These are phyloP conservation scores for Fomes fomentarius DNA, from an alignment of 1,284 basidiomycete species.

Conservation along the genomic window DNA sequence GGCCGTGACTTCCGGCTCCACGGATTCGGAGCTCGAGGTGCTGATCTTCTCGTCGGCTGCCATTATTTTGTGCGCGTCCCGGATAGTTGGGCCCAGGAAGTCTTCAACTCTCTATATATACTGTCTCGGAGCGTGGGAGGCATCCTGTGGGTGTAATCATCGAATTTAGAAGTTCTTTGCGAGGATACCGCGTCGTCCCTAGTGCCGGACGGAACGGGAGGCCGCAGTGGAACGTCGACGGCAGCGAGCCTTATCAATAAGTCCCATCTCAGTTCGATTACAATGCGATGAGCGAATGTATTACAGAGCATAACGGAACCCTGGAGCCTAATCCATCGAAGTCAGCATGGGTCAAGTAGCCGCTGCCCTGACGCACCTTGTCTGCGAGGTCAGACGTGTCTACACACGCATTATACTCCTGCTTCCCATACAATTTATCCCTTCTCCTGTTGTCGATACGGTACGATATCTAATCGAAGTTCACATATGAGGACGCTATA, in stretches of 20 bases:
- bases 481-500: background rate
- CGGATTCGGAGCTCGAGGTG: background rate
- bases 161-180: too few relatives aligned
- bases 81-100: background rate
- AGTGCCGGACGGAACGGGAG: too few relatives aligned
- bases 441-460: slow-evolving; percentile 61
- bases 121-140: background rate
- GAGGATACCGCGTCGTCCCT: too few relatives aligned
- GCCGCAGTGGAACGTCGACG: too few relatives aligned
- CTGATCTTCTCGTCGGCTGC: background rate
- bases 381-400: slow-evolving; percentile 72
- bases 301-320: background rate
- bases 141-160: background rate
- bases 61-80: background rate
- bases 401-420: slow-evolving; percentile 50
- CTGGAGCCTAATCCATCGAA: background rate
- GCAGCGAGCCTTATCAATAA: too few relatives aligned
- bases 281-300: too few relatives aligned
- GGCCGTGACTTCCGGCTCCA: background rate
- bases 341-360: background rate
- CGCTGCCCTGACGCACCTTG: slow-evolving; percentile 45
- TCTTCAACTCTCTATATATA: background rate
- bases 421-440: slow-evolving; percentile 58
- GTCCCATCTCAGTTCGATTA: too few relatives aligned
- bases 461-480: slow-evolving; percentile 54